phyloP scores from a whole-genome alignment of 2,329 filamentous ascomycete genomes.

The Metarhizium anisopliae region DNA sequence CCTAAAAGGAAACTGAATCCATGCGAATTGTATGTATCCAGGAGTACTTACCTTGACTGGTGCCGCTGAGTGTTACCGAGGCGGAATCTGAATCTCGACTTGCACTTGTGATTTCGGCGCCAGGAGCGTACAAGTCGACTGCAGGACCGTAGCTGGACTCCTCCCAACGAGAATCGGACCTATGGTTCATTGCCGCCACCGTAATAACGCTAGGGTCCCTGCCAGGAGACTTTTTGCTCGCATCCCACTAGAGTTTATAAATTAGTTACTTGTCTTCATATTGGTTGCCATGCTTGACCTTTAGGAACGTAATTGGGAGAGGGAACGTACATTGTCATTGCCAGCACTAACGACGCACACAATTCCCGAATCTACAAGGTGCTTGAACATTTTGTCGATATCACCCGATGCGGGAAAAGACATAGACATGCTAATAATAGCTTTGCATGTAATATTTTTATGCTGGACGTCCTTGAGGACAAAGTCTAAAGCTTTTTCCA shows the following conservation, averaged over 20 bases:
- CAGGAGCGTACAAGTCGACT: conserved; percentile 49
- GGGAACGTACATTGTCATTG: conserved; percentile 37
- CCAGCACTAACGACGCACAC: conserved; percentile 53
- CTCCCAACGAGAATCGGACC: conserved; percentile 30
- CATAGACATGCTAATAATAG: conserved; percentile 57
- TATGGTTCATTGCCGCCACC: conserved; percentile 45
- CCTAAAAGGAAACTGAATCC: neutral
- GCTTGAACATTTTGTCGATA: conserved; percentile 46
- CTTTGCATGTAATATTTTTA: conserved; percentile 37
- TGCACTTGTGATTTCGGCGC: conserved; percentile 43
- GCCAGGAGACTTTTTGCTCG: conserved; percentile 41
- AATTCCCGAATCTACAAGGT: conserved; percentile 38
- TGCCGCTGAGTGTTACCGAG: conserved; percentile 39
- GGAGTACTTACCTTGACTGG: conserved; percentile 41
- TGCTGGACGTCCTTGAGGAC: conserved; percentile 36
- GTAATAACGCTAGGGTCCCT: conserved; percentile 49
- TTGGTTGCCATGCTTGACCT: conserved; percentile 5
- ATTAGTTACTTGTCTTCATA: conserved; percentile 8
- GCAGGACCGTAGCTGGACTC: conserved; percentile 46
- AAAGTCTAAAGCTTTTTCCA: conserved; percentile 52
- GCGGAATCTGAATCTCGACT: conserved; percentile 40
- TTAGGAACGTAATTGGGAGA: neutral
- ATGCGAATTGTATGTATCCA: neutral
- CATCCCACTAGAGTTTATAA: conserved; percentile 28
- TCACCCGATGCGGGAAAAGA: conserved; percentile 39